These are phyloP conservation scores for Teratosphaeriaceae sp. DNA, from an alignment of 2,329 filamentous ascomycete genomes.

Conservation along the genomic window DNA sequence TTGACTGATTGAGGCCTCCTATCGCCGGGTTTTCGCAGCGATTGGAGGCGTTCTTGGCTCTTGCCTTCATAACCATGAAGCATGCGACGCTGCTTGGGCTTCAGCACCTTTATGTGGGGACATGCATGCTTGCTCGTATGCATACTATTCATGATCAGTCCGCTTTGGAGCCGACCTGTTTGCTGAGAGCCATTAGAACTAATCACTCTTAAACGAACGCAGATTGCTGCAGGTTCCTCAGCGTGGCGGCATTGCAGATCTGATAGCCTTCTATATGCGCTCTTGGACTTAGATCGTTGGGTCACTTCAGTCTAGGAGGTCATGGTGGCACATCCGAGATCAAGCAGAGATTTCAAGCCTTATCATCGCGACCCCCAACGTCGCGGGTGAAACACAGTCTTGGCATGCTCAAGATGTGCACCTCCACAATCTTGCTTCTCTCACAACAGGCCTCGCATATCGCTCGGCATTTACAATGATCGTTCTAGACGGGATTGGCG, in stretches of 20 bases:
- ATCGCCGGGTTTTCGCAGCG: background rate
- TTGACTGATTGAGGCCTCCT: background rate
- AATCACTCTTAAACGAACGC: background rate
- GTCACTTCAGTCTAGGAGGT: background rate
- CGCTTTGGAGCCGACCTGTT: background rate
- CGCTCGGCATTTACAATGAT: background rate
- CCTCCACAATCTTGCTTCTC: background rate
- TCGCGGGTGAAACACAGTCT: background rate
- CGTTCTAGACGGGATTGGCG: background rate
- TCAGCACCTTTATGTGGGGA: background rate
- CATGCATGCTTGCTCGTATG: constrained; percentile 1
- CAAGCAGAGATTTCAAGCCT: background rate
- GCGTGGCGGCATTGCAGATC: background rate
- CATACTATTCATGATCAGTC: background rate
- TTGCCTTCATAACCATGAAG: background rate
- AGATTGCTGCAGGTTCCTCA: background rate
- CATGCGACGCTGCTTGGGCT: background rate
- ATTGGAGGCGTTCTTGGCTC: background rate
- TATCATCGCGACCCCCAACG: background rate
- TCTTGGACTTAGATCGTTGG: background rate
- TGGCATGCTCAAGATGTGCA: background rate
- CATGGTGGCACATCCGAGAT: background rate
- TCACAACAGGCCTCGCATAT: too few relatives aligned
- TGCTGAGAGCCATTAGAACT: background rate
- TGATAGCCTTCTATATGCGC: background rate